Base-by-base conservation (phyloP, 2,329 filamentous ascomycete species). In the Raffaelea deltoideospora region DNA sequence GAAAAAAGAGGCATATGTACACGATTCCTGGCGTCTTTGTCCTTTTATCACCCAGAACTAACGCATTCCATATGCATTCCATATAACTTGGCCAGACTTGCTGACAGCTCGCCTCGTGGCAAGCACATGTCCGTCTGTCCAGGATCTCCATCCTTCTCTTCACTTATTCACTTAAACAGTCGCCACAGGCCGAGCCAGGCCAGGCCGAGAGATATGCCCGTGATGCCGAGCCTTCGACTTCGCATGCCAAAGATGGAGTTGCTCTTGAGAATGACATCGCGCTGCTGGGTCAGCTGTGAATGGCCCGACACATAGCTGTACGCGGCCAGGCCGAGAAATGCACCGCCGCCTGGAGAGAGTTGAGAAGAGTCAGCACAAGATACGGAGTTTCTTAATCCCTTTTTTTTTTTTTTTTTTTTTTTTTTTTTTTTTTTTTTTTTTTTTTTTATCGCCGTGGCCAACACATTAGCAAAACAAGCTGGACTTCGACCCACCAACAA, bases 291-390 rank as follows among this genome's bases (percentile, higher is more conserved):
- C 22, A 90, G 69, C 54, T 87, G 80, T 35, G 64, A 63, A 56
- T 76, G 79, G 40, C 83, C 83, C 3, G 79, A 81, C 42, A 75
- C 63, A 58, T 86, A 87, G 55, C 76, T 86, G 58, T 87, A 90
- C 1, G 67, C 75, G 4, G 76, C 82, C 14, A 88, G 70, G 1
- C 79, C 79, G 38, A 84, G 63, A 44, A 90, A 85, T 1, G 81
- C 79, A 28, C 75, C 68, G 50, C 79, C 78, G 31, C 82, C 82
- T 87, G 47, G 38, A 18, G 19, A 9, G 6, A 11, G 24, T 3
- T 6, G 15, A 33, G 7, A 19, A 32, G 31, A 21, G 18, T 10
- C 27, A 17, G n/a, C n/a, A 13, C 7, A 21, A 17, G 22, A 23
- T 13, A 22, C n/a, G n/a, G n/a, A n/a, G n/a, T 11, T 30, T 30